phyloP scores from a whole-genome alignment of 345 rosid species.

The Moricandia moricandioides region DNA sequence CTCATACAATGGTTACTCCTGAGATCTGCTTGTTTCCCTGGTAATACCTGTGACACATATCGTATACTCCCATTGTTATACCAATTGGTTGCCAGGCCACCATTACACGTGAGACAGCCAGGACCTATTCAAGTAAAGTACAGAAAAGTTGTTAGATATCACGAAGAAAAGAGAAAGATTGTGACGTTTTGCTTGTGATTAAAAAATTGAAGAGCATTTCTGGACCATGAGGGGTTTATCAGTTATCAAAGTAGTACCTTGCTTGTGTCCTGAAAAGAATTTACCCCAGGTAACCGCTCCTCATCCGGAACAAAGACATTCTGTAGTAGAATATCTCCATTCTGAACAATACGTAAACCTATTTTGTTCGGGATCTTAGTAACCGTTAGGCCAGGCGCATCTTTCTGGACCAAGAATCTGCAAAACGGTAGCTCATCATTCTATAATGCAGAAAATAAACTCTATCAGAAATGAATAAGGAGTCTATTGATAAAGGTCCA shows the following conservation, averaged over 20 bases:
- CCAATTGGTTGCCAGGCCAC: slow-evolving; percentile 98
- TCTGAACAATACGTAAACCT: slow-evolving; percentile 91
- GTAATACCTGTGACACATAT: slow-evolving; percentile 88
- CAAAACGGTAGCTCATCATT: slow-evolving; percentile 20
- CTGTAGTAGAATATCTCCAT: slow-evolving; percentile 82
- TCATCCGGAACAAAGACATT: slow-evolving; percentile 85
- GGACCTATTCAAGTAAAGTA: slow-evolving; percentile 48
- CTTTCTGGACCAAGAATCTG: slow-evolving; percentile 83
- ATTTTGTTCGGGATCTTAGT: slow-evolving; percentile 95
- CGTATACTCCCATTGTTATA: slow-evolving; percentile 89
- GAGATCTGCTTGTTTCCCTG: not conserved
- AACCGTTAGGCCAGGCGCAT: slow-evolving; percentile 78
- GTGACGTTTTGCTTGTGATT: not conserved
- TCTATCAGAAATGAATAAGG: not conserved
- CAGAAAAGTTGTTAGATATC: not conserved
- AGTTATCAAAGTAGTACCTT: slow-evolving; percentile 51
- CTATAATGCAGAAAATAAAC: slow-evolving; percentile 8
- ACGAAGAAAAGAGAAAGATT: not conserved
- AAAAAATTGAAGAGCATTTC: not conserved
- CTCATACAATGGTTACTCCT: not conserved
- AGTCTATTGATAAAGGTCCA: not conserved
- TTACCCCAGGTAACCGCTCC: slow-evolving; percentile 83
- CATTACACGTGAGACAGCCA: slow-evolving; percentile 92
- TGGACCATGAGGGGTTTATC: not conserved
- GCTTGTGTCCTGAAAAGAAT: slow-evolving; percentile 86